Base-by-base conservation (phyloP, 2,329 filamentous ascomycete species). In the Penicillium sp. region DNA sequence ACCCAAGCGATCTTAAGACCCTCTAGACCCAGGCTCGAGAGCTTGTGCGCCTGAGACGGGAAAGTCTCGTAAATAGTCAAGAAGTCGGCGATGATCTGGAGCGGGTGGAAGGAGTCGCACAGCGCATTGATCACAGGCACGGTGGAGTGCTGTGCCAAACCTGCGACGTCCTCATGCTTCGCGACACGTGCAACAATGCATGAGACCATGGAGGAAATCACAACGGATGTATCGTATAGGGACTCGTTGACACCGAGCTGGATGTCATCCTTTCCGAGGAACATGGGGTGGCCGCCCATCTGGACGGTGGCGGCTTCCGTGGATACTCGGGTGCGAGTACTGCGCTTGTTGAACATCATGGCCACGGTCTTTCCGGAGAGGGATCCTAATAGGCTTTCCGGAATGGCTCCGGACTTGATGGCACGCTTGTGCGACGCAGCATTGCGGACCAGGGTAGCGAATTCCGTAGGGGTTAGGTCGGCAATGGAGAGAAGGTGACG, bases 311-410 rank as follows among this genome's bases (percentile, higher is more conserved):
- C 94, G 8, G 88, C 88, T 79, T 99, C 94, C 1, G 92, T 97
- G 1, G 91, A 96, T 31, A 99, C 88, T 59, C 94, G 87, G 12
- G 94, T 99, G 57, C 94, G 85, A 12, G 94, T 99, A 67, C 89
- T 95, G 64, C 92, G 87, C 79, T 99, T 99, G 82, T 84, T 95
- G 80, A 99, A 99, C 82, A 95, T 90, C 86, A 99, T 88, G 63
- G 94, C 93, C 31, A 99, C 84, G 0, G 91, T 92, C 74, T 90
- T 86, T 50, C 90, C 89, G 0, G 83, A 76, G 60, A 99, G 77
- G 11, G 84, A 79, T 38, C 82, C 80, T 51, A 82, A 77, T 52
- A 95, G 77, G 41, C 80, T 77, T 48, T 78, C 72, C 3, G 88
- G 84, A 45, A 84, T 76, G 51, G 82, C 78, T 43, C 85, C 84